Evolutionary conservation across 805 yeast species (phyloP).

Genomic region (Debaryomyces prosopidis): DNA sequence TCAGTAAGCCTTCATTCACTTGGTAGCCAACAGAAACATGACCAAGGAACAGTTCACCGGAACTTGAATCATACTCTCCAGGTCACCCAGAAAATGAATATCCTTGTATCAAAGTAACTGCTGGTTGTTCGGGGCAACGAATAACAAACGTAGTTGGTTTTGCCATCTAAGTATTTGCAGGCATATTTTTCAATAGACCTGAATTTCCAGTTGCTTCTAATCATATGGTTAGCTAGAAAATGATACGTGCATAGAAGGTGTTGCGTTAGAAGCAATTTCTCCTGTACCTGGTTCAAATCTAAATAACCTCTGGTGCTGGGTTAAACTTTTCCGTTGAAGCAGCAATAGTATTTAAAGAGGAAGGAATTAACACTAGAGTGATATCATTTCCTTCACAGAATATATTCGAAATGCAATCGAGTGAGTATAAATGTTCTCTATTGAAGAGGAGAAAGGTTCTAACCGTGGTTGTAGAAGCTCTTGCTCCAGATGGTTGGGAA

Average conservation of each 20-base stretch:
- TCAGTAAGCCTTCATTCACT: constrained; percentile 27
- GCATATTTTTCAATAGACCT: no score
- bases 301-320: constrained; percentile 35
- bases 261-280: constrained; percentile 39
- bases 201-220: constrained; percentile 25
- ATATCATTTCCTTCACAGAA: constrained; percentile 31
- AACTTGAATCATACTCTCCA: constrained; percentile 27
- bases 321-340: constrained; percentile 25
- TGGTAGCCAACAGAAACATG: constrained; percentile 33
- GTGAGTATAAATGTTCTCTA: constrained; percentile 22
- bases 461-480: constrained; percentile 32
- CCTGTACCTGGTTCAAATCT: constrained; percentile 40
- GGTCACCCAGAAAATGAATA: constrained; percentile 46
- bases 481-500: constrained; percentile 36
- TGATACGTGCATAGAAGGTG: constrained; percentile 44
- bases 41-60: constrained; percentile 30
- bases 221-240: constrained; percentile 35
- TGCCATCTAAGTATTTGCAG: constrained; percentile 35
- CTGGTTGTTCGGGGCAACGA: constrained; percentile 43
- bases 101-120: constrained; percentile 36
- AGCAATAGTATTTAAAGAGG: constrained; percentile 18
- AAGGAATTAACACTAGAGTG: constrained; percentile 24
- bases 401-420: constrained; percentile 27
- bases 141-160: constrained; percentile 40
- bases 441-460: constrained; percentile 24